These are phyloP conservation scores for Parsonsia alboflavescens DNA, from an alignment of 257 asterid species.

Conservation along the genomic window DNA sequence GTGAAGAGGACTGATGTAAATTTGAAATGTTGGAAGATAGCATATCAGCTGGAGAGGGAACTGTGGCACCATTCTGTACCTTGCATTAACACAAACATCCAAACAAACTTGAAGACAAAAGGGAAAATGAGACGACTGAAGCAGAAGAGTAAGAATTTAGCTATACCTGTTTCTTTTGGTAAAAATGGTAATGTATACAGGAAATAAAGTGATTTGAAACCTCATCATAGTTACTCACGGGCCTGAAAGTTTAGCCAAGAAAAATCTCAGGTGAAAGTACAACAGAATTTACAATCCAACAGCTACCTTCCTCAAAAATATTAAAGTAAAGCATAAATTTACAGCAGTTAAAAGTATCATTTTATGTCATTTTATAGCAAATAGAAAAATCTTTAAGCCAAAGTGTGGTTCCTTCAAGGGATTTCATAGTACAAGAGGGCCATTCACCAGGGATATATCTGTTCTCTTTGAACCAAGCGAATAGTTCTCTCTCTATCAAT, in stretches of 20 bases:
- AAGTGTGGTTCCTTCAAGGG: not conserved
- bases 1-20: conserved; percentile 32
- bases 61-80: conserved; percentile 35
- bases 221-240: conserved; percentile 67
- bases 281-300: not conserved
- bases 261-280: not conserved
- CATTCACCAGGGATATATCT: not conserved
- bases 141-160: not conserved
- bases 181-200: conserved; percentile 54
- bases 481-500: not conserved
- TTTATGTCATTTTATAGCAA: not conserved
- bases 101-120: conserved; percentile 1
- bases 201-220: conserved; percentile 73
- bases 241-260: conserved; percentile 37
- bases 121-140: not conserved
- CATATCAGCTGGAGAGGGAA: conserved; percentile 23
- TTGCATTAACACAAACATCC: not conserved
- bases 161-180: conserved; percentile 51
- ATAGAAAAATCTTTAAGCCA: not conserved
- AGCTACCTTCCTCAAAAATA: not conserved
- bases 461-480: not conserved
- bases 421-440: not conserved
- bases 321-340: not conserved
- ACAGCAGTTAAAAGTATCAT: not conserved
- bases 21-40: conserved; percentile 20